Evolutionary conservation across 2,329 filamentous ascomycete genomes (phyloP).

Genomic region (Pseudodiploospora longispora): DNA sequence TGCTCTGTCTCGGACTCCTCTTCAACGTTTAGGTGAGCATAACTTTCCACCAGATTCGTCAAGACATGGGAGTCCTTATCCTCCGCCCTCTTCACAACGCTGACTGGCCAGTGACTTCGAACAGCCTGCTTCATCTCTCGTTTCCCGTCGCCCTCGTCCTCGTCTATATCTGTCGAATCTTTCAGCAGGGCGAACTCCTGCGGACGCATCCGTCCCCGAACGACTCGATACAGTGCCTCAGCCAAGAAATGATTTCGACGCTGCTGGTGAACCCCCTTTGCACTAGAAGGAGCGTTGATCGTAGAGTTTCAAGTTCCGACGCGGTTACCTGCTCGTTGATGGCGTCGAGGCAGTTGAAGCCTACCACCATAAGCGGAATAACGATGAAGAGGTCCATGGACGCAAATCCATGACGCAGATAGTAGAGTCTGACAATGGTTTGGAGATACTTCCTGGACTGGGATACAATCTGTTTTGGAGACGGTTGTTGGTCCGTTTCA

Average conservation of each 20-base stretch:
- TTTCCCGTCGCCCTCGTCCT: conserved; percentile 12
- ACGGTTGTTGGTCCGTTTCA: not conserved
- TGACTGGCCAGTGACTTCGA: conserved; percentile 23
- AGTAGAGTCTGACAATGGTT: conserved; percentile 15
- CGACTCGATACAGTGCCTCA: conserved; percentile 23
- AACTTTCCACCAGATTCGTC: not conserved
- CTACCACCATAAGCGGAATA: conserved; percentile 23
- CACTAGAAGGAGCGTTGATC: conserved; percentile 26
- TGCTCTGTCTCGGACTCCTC: too few relatives aligned
- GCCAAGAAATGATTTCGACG: conserved; percentile 26
- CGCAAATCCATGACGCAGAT: conserved; percentile 17
- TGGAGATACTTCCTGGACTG: conserved; percentile 3
- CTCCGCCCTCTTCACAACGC: conserved; percentile 18
- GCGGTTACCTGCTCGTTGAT: conserved; percentile 12
- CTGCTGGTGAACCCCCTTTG: conserved; percentile 24
- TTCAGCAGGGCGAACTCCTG: conserved; percentile 16
- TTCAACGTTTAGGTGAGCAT: too few relatives aligned
- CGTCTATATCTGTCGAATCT: conserved; percentile 11
- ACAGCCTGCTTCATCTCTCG: conserved; percentile 16
- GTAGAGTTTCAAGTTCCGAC: conserved; percentile 16
- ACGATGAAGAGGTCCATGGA: conserved; percentile 13
- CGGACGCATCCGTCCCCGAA: conserved; percentile 24
- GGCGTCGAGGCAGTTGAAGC: conserved; percentile 17
- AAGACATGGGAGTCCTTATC: conserved; percentile 16
- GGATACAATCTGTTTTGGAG: not conserved